These are phyloP conservation scores for Coelastrella sp. DNA, from an alignment of 139 green algal genomes.

Conservation along the genomic window DNA sequence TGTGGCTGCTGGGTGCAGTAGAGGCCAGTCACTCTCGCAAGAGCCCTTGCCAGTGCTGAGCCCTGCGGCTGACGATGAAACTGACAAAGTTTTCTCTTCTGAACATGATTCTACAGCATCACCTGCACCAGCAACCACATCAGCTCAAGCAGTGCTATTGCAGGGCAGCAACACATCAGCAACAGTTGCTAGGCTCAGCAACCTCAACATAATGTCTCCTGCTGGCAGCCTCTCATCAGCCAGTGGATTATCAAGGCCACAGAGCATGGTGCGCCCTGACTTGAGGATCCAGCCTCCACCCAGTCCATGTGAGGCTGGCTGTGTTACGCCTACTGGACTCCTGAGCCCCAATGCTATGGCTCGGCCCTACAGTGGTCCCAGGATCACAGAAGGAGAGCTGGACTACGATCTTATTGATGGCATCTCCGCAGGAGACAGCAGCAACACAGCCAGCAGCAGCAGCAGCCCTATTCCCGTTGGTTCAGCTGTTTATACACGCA, in stretches of 20 bases:
- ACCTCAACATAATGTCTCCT: neutral
- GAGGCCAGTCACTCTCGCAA: neutral
- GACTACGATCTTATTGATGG: neutral
- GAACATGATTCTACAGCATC: too few relatives aligned
- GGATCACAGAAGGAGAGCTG: neutral
- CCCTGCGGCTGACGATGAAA: neutral
- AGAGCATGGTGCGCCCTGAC: neutral
- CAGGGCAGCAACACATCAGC: neutral
- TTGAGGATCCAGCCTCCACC: constrained; percentile 9
- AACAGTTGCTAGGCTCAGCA: neutral
- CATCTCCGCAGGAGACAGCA: neutral
- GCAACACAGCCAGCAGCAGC: constrained; percentile 11
- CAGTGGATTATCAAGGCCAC: neutral
- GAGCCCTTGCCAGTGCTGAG: neutral
- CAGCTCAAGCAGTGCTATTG: neutral
- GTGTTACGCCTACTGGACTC: neutral
- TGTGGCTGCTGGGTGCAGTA: neutral
- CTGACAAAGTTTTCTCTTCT: neutral
- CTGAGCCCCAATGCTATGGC: neutral
- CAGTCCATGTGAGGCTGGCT: constrained; percentile 6
- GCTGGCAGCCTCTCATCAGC: neutral
- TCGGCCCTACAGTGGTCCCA: constrained; percentile 2
- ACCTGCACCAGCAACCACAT: too few relatives aligned
- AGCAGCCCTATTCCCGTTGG: constrained; percentile 21
- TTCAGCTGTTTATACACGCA: neutral